These are phyloP conservation scores for Ephemerocybe angulata DNA, from an alignment of 768 basidiomycete genomes.

Conservation along the genomic window DNA sequence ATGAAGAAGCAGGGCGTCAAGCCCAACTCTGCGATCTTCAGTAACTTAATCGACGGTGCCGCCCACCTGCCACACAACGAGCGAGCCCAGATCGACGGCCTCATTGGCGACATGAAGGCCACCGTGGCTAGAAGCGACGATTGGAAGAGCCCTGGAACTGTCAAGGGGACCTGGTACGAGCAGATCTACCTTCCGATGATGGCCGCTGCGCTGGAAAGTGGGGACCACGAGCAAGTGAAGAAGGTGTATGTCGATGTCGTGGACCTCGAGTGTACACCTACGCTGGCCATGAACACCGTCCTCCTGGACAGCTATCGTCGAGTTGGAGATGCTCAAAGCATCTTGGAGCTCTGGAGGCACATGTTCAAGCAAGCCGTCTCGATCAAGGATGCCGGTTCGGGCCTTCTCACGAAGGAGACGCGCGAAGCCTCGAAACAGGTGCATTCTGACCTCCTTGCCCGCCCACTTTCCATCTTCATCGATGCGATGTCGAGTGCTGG, in stretches of 20 bases:
- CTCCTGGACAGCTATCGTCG: slow-evolving; percentile 66
- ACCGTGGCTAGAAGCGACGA: too few relatives aligned
- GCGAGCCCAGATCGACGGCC: slow-evolving; percentile 31
- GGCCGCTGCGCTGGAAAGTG: slow-evolving; percentile 41
- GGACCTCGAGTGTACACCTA: slow-evolving; percentile 51
- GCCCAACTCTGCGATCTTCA: slow-evolving; percentile 67
- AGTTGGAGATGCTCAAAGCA: slow-evolving; percentile 25
- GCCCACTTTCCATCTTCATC: slow-evolving; percentile 80
- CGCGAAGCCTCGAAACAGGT: slow-evolving; percentile 6
- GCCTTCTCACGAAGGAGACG: slow-evolving; percentile 1
- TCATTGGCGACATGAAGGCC: background rate
- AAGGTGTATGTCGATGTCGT: slow-evolving; percentile 51
- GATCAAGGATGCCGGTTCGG: slow-evolving; percentile 9
- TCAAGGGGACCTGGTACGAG: slow-evolving; percentile 22
- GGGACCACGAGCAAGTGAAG: slow-evolving; percentile 50
- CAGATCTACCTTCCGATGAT: slow-evolving; percentile 63
- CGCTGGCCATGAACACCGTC: slow-evolving; percentile 55
- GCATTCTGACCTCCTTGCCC: slow-evolving; percentile 56
- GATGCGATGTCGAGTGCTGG: slow-evolving; percentile 67
- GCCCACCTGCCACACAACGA: slow-evolving; percentile 37
- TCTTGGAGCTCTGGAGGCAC: background rate
- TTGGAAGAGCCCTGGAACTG: slow-evolving; percentile 23
- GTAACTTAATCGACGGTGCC: slow-evolving; percentile 62
- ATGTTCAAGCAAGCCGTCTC: background rate
- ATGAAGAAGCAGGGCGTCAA: slow-evolving; percentile 65